phyloP scores from a whole-genome alignment of 108 stramenopile genomes.

The Skeletonema grethae region DNA sequence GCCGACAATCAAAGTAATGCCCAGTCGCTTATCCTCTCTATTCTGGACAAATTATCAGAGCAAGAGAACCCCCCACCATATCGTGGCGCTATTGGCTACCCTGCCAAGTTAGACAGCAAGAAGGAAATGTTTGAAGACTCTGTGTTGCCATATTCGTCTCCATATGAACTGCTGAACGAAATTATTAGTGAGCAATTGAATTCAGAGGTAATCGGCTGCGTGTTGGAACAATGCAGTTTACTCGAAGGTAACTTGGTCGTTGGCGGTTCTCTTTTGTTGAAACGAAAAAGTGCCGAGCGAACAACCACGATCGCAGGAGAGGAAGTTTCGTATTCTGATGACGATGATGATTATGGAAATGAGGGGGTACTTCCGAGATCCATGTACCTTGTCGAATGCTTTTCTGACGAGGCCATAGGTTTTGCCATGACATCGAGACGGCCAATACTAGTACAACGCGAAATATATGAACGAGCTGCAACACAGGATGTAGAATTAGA shows the following conservation, averaged over 20 bases:
- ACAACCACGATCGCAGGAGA: conserved; percentile 60
- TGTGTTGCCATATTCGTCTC: conserved; percentile 55
- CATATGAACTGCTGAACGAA: conserved; percentile 72
- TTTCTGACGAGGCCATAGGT: conserved; percentile 87
- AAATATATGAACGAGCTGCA: conserved; percentile 56
- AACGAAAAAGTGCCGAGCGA: conserved; percentile 55
- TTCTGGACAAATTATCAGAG: conserved; percentile 28
- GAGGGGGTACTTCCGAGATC: conserved; percentile 56
- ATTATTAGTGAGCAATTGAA: conserved; percentile 77
- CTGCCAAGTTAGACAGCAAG: conserved; percentile 53
- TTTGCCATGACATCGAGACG: conserved; percentile 67
- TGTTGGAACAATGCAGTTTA: conserved; percentile 82
- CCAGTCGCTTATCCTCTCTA: conserved; percentile 22
- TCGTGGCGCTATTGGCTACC: conserved; percentile 84
- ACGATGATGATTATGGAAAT: conserved; percentile 74
- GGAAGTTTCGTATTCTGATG: conserved; percentile 47
- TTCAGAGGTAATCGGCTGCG: conserved; percentile 72
- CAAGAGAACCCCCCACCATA: conserved; percentile 64
- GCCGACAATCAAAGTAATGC: not conserved
- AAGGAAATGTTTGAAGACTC: conserved; percentile 39
- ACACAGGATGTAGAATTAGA: conserved; percentile 26
- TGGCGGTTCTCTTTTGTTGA: conserved; percentile 79
- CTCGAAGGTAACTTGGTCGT: conserved; percentile 69
- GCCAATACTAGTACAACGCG: conserved; percentile 58
- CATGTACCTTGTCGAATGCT: conserved; percentile 83